Evolutionary conservation across 225 moss, liverwort and hornwort species (phyloP).

Genomic region (Sphagnum contortum): DNA sequence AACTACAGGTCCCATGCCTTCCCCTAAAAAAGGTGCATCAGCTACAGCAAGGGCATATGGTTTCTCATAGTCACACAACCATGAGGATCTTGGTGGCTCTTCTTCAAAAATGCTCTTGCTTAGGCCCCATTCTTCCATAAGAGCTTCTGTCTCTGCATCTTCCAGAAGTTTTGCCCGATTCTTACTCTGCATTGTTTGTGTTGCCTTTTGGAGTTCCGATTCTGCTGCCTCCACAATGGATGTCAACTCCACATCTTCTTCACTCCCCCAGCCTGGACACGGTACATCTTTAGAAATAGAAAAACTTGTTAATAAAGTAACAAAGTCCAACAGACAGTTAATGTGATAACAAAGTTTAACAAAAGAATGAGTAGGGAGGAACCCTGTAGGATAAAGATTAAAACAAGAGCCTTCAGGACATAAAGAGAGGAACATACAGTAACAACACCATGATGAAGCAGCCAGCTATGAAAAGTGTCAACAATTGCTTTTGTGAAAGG

Average conservation of each 20-base stretch:
- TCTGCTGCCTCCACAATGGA: slow-evolving; percentile 98
- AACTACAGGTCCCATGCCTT: slow-evolving; percentile 70
- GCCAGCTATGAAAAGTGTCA: no score
- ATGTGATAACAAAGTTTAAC: no score
- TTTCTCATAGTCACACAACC: slow-evolving; percentile 37
- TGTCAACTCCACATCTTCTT: slow-evolving; percentile 77
- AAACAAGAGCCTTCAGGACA: no score
- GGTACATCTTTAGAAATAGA: not conserved
- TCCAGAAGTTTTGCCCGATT: slow-evolving; percentile 87
- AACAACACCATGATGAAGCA: no score
- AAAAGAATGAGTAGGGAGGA: no score
- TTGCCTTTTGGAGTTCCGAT: slow-evolving; percentile 92
- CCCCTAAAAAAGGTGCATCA: slow-evolving; percentile 65
- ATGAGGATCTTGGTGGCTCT: slow-evolving; percentile 51
- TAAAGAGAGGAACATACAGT: no score
- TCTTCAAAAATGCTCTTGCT: slow-evolving; percentile 86
- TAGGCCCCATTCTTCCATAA: slow-evolving; percentile 97
- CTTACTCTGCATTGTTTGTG: slow-evolving; percentile 98
- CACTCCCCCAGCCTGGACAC: slow-evolving; percentile 55
- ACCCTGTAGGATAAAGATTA: no score
- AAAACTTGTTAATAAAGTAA: no score
- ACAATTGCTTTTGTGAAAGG: no score
- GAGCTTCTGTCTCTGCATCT: slow-evolving; percentile 95
- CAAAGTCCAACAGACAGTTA: no score
- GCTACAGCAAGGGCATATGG: slow-evolving; percentile 35